These are phyloP conservation scores for Acrocalymma vagum DNA, from an alignment of 2,329 filamentous ascomycete species.

Conservation along the genomic window DNA sequence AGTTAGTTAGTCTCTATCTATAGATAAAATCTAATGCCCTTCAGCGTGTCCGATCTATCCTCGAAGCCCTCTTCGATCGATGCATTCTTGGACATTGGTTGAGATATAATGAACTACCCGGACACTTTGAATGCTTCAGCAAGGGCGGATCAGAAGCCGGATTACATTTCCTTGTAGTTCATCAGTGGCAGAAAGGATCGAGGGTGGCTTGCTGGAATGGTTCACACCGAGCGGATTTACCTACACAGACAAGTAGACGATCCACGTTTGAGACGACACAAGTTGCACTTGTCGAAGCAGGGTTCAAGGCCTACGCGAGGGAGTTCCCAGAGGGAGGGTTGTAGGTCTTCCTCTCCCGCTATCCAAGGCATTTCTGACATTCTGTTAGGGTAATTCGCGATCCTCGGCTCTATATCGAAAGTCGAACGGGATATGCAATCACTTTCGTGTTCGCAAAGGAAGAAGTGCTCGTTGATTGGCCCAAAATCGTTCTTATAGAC, in stretches of 20 bases:
- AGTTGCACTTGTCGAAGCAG: background rate
- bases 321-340: constrained; percentile 4
- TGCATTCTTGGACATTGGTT: constrained; percentile 6
- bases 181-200: constrained; percentile 2
- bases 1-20: constrained; percentile 2
- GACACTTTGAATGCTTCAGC: constrained; percentile 5
- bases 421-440: background rate
- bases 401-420: background rate
- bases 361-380: background rate
- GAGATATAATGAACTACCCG: background rate
- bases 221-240: constrained; percentile 1
- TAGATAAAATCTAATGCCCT: constrained; percentile 2
- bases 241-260: background rate
- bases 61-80: background rate
- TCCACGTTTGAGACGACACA: background rate
- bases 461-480: constrained; percentile 2
- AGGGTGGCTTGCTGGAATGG: constrained; percentile 1
- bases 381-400: constrained; percentile 1
- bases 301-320: background rate
- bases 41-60: constrained; percentile 8
- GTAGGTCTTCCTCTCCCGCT: constrained; percentile 1
- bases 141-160: constrained; percentile 3
- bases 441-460: constrained; percentile 4
- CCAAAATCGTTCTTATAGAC: constrained; percentile 5
- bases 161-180: constrained; percentile 2